Evolutionary conservation across 331 rosid genomes (phyloP).

Genomic region (Erythrophleum ivorense): DNA sequence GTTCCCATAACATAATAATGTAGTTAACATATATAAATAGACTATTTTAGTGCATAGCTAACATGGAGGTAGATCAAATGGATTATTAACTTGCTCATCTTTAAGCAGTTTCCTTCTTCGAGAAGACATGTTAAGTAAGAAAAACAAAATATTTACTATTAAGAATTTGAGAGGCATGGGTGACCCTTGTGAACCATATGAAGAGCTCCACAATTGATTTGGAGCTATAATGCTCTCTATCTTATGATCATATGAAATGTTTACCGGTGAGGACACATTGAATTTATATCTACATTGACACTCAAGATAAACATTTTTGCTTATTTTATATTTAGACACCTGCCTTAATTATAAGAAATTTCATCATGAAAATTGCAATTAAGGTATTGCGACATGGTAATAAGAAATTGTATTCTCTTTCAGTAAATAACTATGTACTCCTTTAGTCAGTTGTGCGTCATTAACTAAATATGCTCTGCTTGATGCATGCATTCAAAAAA

Average conservation of each 20-base stretch:
- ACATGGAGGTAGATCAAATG: slow-evolving; percentile 1
- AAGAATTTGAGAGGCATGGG: background rate
- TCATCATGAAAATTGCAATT: no score
- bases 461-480: background rate
- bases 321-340: no score
- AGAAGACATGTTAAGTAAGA: background rate
- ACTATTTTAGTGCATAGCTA: background rate
- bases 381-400: no score
- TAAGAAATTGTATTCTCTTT: no score
- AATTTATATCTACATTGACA: background rate
- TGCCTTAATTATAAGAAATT: no score
- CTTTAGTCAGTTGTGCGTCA: no score
- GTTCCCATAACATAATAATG: background rate
- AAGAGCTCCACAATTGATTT: background rate
- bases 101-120: background rate
- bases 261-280: background rate
- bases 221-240: background rate
- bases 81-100: background rate
- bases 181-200: background rate
- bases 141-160: background rate
- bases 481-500: slow-evolving; percentile 30
- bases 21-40: background rate
- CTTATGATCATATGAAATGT: background rate
- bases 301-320: slow-evolving; percentile 3
- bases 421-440: no score